Base-by-base conservation (phyloP, 495 filamentous ascomycete genomes). In the Astrothelium subdiscretum region DNA sequence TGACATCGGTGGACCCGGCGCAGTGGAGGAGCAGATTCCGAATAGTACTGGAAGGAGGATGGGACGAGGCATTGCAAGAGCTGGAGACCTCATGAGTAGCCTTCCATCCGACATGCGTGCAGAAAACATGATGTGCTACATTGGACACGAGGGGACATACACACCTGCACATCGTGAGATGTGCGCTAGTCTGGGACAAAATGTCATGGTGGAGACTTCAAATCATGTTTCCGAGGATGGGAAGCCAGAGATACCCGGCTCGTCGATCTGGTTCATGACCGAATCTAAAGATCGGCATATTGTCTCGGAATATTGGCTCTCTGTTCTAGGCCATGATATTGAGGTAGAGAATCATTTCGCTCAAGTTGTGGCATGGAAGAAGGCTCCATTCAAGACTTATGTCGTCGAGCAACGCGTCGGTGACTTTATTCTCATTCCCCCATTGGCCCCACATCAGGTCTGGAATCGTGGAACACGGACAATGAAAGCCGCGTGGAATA, bases 211-310 rank as follows among this genome's bases (percentile, higher is more conserved):
- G 2, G 88, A 96, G 63, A 85, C 90, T 1, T 96, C 91, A 3
- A 62, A 60, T 8, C 76, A 74, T 43, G 70, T 77, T 2, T 71
- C 73, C 24, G 83, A 85, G 48, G 76, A 86, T 48, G 82, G 82
- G 8, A 83, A 90, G 62, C 74, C 73, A 24, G 89, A 91, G 64
- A 87, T 82, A 62, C 83, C 86, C 0, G 92, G 94, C 0, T 92
- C 87, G 26, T 97, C 94, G 0, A 84, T 98, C 42, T 98, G 94
- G 94, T 94, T 97, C 67, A 96, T 98, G 94, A 97, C 92, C 0
- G 88, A 94, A 68, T 88, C 85, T 15, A 89, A 89, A 67, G 92
- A 98, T 67, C 88, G 94, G 0, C 83, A 89, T 62, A 75, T 89
- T 6, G 89, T 97, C 8, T 83, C 89, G 0, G 92, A 97, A 66